Base-by-base conservation (phyloP, 2,329 filamentous ascomycete species). In the Gaeumannomyces sp. region DNA sequence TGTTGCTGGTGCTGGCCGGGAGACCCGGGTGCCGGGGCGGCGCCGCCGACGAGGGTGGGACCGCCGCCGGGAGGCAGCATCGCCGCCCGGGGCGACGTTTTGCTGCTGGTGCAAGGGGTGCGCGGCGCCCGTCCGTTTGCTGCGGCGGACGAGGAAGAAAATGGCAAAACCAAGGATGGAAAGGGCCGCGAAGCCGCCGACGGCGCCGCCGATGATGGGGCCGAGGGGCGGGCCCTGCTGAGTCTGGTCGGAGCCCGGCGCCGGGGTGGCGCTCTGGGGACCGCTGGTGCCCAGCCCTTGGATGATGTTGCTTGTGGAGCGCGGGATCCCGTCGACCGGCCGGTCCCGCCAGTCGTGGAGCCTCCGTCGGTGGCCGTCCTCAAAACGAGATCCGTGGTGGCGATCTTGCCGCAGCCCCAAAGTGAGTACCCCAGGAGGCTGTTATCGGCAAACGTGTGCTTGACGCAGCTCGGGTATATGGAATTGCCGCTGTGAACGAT, bases 181-280 rank as follows among this genome's bases (percentile, higher is more conserved):
- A 29, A 76, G 60, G n/a, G 69, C 70, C 31, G 65, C 72, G 1
- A 73, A 60, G 22, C 70, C 74, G 65, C 70, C 73, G 3, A 76
- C 71, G 10, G 72, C 74, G 50, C 74, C 74, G 35, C 74, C 74
- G 4, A 71, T 71, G 56, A 76, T 75, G 65, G 74, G 67, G 33
- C 72, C 74, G 7, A 69, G 45, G 6, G 45, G 45, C 5, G 45
- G 45, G 45, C 45, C 45, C 19, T 62, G 59, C 38, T 64, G 60
- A 22, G 64, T 62, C 1, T 62, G 29, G 60, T n/a, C 14, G 63
- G 25, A 19, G 33, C 35, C 29, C 56, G 35, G 19, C 50, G 16
- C 19, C 45, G 45, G 22, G 45, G 45, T 28, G 0, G 64, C 50
- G 11, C 59, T 29, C 29, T 31, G 29, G 16, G 19, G 7, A 1